Conservation (phyloP, 805 yeast genomes). For the Tetrapisispora nanseiensis region DNA sequence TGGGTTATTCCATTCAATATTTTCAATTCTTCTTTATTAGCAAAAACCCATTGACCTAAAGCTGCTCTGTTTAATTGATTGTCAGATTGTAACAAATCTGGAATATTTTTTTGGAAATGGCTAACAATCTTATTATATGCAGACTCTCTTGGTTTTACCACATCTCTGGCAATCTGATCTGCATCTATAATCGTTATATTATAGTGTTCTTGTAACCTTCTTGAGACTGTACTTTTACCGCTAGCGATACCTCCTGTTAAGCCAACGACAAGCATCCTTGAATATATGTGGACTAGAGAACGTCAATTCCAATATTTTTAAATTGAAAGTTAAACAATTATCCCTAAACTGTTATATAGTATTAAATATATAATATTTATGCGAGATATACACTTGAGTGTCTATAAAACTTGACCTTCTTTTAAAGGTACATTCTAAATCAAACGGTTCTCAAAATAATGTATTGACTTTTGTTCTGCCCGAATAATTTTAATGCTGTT, state of each 20-base stretch:
- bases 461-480: too few species aligned
- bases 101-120: constrained; percentile 47
- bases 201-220: constrained; percentile 41
- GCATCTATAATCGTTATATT: constrained; percentile 70
- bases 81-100: constrained; percentile 37
- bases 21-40: constrained; percentile 46
- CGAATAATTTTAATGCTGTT: too few species aligned
- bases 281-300: too few species aligned
- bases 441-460: too few species aligned
- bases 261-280: constrained; percentile 74
- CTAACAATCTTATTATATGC: constrained; percentile 60
- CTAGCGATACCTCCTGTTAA: constrained; percentile 97
- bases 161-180: constrained; percentile 76
- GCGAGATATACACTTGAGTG: too few species aligned
- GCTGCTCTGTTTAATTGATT: constrained; percentile 52
- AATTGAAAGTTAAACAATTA: too few species aligned
- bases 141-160: constrained; percentile 68
- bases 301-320: too few species aligned
- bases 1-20: constrained; percentile 71
- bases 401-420: too few species aligned
- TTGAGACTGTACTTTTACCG: constrained; percentile 91
- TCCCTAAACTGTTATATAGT: too few species aligned
- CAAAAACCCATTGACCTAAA: constrained; percentile 72
- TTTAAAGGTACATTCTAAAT: too few species aligned
- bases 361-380: too few species aligned